A percentile compares a stretch with the other conserved stretches of the same genome.
Conservation (phyloP, 768 basidiomycete genomes). For the Xerocomellus chrysenteron region DNA sequence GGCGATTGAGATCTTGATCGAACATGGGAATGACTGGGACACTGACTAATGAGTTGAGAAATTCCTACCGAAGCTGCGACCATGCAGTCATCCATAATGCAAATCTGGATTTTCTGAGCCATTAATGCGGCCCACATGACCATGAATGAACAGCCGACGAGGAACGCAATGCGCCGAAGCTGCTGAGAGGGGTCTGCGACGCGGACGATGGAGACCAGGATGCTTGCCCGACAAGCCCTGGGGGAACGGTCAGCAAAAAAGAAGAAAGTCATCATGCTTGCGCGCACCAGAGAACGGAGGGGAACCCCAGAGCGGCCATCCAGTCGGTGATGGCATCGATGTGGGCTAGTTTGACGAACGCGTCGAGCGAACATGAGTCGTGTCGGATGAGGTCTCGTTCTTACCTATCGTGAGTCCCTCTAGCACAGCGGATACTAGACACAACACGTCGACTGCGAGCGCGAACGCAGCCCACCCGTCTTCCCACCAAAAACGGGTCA, state of each 20-base stretch:
- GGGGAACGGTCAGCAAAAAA: neutral
- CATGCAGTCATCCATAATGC: neutral
- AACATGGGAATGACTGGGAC: neutral
- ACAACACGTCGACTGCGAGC: slow-evolving; percentile 15
- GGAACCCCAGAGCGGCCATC: slow-evolving; percentile 12
- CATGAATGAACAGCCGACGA: slow-evolving; percentile 15
- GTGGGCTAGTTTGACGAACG: neutral
- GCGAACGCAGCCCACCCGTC: slow-evolving; percentile 27
- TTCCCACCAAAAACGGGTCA: slow-evolving; percentile 30
- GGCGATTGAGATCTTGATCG: neutral
- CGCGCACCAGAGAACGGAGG: slow-evolving; percentile 23
- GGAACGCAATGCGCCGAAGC: slow-evolving; percentile 1
- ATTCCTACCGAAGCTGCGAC: slow-evolving; percentile 8
- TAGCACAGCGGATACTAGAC: slow-evolving; percentile 12
- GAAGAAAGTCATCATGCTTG: neutral
- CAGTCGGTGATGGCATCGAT: slow-evolving; percentile 6
- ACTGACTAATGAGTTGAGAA: slow-evolving; percentile 24
- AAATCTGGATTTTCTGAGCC: slow-evolving; percentile 14
- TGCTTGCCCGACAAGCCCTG: slow-evolving; percentile 27
- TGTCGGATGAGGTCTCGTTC: neutral
- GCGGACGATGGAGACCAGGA: slow-evolving; percentile 24
- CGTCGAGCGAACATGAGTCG: neutral
- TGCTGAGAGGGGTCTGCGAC: slow-evolving; percentile 10
- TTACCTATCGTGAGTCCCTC: slow-evolving; percentile 1
- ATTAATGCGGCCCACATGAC: slow-evolving; percentile 26